Base-by-base conservation (phyloP, 176 grass and related monocot species). In the Oryza brachyantha region DNA sequence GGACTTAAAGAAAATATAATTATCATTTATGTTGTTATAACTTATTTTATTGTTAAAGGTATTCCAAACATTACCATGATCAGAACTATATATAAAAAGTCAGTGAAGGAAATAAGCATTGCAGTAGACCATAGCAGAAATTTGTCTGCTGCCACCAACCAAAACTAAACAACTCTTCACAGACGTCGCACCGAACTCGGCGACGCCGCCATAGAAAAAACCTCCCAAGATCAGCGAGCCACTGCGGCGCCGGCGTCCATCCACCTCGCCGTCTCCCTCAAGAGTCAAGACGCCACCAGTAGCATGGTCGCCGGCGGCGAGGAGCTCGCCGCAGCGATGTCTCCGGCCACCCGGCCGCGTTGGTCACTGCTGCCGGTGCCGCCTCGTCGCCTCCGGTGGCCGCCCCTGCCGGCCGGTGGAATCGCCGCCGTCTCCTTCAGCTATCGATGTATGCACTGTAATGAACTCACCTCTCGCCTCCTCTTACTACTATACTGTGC, bases 371-470 rank as follows among this genome's bases (percentile, higher is more conserved):
- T 29, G 63, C 29, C 24, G 34, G 22, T 24, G 54, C 38, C 17
- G 21, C 37, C 36, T 17, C 31, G 28, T 83, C 61, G 17, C 10
- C 74, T 38, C 57, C 73, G 17, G 78, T 13, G 27, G 28, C 29
- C 17, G 24, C 48, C 17, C 48, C 40, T 6, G 13, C 46, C 59
- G 16, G 35, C 66, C 60, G 36, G 5, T 0, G 61, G 38, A 60
- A 40, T 75, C 25, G 63, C 1, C 11, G 37, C 12, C 61, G 9
- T 22, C 45, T 38, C 5, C 60, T 73, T 24, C 80, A 73, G 62
- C 85, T 73, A 36, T 24, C 52, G 12, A 50, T 39, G 80, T 83
- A 50, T 39, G 80, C 79, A 77, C 43, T 5, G 45, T 45, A 19
- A 63, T n/a, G n/a, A n/a, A n/a, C 73, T 40, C 1, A 35, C 3